These are phyloP conservation scores for Bruguiera parviflora DNA, from an alignment of 345 rosid genomes.

Conservation along the genomic window DNA sequence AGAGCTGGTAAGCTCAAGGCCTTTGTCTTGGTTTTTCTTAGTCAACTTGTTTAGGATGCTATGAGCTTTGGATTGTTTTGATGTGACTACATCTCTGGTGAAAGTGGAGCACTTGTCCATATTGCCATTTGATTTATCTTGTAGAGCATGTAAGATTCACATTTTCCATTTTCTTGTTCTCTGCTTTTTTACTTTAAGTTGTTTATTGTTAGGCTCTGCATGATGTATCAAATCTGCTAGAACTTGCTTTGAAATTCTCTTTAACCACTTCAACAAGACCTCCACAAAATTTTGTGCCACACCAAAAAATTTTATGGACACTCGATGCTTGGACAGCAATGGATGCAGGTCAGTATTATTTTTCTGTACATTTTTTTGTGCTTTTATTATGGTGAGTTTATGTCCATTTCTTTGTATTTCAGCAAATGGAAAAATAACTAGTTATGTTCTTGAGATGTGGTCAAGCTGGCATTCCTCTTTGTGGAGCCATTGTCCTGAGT, in stretches of 20 bases:
- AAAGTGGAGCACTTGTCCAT: too few relatives aligned
- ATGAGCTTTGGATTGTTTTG: not conserved
- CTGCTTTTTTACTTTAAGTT: not conserved
- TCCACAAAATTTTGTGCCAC: slow-evolving; percentile 75
- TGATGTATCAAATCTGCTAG: slow-evolving; percentile 41
- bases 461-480: slow-evolving; percentile 81
- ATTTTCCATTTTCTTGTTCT: not conserved
- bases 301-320: slow-evolving; percentile 75
- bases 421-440: slow-evolving; percentile 57
- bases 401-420: slow-evolving; percentile 23
- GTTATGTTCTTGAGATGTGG: slow-evolving; percentile 86
- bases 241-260: slow-evolving; percentile 50
- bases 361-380: not conserved
- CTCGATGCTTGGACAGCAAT: slow-evolving; percentile 67
- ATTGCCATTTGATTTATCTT: too few relatives aligned
- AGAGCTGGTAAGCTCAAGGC: slow-evolving; percentile 41
- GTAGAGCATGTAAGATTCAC: not conserved
- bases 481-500: slow-evolving; percentile 54
- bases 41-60: not conserved
- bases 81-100: too few relatives aligned
- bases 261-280: slow-evolving; percentile 57
- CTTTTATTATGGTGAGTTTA: slow-evolving; percentile 12
- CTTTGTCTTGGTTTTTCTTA: too few relatives aligned
- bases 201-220: slow-evolving; percentile 42
- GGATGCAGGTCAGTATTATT: slow-evolving; percentile 41